Base-by-base conservation (phyloP, 768 basidiomycete genomes). In the Tremella yokohamensis region DNA sequence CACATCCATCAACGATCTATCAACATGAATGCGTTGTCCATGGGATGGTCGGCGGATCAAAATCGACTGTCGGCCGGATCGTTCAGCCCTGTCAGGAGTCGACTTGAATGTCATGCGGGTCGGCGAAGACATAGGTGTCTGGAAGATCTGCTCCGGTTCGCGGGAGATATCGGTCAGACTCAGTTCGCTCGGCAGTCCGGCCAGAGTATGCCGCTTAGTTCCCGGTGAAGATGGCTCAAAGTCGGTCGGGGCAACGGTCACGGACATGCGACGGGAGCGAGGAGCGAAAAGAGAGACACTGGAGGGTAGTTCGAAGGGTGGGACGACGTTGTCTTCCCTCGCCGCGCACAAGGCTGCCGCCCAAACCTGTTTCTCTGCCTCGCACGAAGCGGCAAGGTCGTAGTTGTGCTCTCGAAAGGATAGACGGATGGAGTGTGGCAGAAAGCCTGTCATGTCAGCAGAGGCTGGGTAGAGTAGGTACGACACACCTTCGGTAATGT, bases 331-430 rank as follows among this genome's bases (percentile, higher is more conserved):
- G 15, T 81, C 78, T 58, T 87, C 84, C 24, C 69, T 52, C 1
- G 75, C 75, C 34, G 65, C 56, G 42, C 60, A 62, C 8, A 96
- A 83, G 4, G 84, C 84, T 29, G 79, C 78, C 54, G 92, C 78
- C 94, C 94, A 98, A n/a, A 87, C 79, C 24, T 84, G 83, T 78
- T 90, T 93, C 77, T 98, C 94, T 80, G 82, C 67, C 79, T 71
- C 82, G 73, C 91, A 93, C 15, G 89, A 83, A 0, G 89, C 89
- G 7, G 89, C 89, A 26, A 97, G 78, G 72, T 96, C 91, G 66
- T 94, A 87, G 57, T 84, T 82, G 68, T 89, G 85, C 6, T 85
- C 85, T 53, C 81, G 81, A 44, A 81, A 82, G 9, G 81, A 83
- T 15, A 96, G 78, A 50, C 87, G 85, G 76, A 97, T 88, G 44